phyloP scores from a whole-genome alignment of 2,329 filamentous ascomycete genomes.

The Colletotrichum graminicola region DNA sequence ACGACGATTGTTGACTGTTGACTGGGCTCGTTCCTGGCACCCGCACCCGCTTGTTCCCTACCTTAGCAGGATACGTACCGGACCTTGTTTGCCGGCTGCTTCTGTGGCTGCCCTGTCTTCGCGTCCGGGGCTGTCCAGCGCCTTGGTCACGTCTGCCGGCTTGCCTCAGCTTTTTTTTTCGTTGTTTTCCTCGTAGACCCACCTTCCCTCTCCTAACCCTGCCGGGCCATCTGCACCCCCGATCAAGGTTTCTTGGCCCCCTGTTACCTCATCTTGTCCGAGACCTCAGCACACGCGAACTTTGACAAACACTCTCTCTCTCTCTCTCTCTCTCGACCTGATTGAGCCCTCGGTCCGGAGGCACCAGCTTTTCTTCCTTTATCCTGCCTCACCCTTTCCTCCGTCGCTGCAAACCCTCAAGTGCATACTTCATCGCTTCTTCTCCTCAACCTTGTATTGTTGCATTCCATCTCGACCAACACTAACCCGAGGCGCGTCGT shows the following conservation, averaged over 20 bases:
- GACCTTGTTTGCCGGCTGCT: slow-evolving; percentile 13
- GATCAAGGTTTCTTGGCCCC: slow-evolving; percentile 43
- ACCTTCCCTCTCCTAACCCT: slow-evolving; percentile 37
- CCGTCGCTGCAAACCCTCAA: slow-evolving; percentile 11
- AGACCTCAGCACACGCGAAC: slow-evolving; percentile 40
- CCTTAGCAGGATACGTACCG: slow-evolving; percentile 17
- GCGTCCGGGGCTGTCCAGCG: slow-evolving; percentile 31
- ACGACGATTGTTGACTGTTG: background rate
- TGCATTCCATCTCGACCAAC: slow-evolving; percentile 18
- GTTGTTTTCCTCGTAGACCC: slow-evolving; percentile 17
- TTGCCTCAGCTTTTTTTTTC: slow-evolving; percentile 30
- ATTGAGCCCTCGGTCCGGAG: slow-evolving; percentile 32
- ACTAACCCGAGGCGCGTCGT: slow-evolving; percentile 37
- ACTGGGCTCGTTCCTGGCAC: slow-evolving; percentile 8
- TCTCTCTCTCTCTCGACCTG: slow-evolving; percentile 26
- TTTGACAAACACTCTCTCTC: slow-evolving; percentile 35
- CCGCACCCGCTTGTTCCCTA: background rate
- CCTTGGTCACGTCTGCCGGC: slow-evolving; percentile 33
- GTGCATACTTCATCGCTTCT: slow-evolving; percentile 12
- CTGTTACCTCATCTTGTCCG: slow-evolving; percentile 42
- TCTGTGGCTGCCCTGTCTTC: slow-evolving; percentile 29
- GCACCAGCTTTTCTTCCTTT: slow-evolving; percentile 32
- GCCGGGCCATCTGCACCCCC: slow-evolving; percentile 41
- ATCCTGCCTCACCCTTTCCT: slow-evolving; percentile 2
- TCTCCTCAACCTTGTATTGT: background rate